A percentile compares a stretch with the other conserved stretches of the same genome.
phyloP scores from a whole-genome alignment of 352 stramenopile genomes.

The Pythium volutum region DNA sequence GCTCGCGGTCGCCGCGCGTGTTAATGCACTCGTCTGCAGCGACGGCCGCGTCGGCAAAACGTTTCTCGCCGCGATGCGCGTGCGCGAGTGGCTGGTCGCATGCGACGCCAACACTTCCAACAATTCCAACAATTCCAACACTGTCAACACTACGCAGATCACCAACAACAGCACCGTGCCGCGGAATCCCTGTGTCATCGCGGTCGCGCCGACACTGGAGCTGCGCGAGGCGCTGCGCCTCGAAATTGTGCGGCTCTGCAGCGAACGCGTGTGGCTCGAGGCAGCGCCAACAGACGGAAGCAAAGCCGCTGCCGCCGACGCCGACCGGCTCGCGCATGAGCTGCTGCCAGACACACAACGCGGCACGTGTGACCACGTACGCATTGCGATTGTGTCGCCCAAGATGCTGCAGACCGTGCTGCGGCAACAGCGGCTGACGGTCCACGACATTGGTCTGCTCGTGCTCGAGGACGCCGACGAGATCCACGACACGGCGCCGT shows the following conservation, averaged over 20 bases:
- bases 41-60: conserved; percentile 64
- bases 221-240: conserved; percentile 30
- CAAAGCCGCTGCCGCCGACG: not conserved
- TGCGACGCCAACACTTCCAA: not conserved
- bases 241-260: conserved; percentile 47
- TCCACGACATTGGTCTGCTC: conserved; percentile 41
- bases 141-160: not conserved
- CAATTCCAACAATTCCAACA: not conserved
- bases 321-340: not conserved
- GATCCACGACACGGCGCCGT: conserved; percentile 54
- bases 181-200: conserved; percentile 22
- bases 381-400: conserved; percentile 49
- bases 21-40: conserved; percentile 65
- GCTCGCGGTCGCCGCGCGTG: conserved; percentile 51
- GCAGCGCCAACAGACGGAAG: not conserved
- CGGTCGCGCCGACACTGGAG: conserved; percentile 34
- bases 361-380: conserved; percentile 7
- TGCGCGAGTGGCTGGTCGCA: conserved; percentile 37
- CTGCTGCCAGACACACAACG: not conserved
- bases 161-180: not conserved
- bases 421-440: conserved; percentile 27
- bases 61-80: conserved; percentile 49
- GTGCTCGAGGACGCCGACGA: conserved; percentile 67
- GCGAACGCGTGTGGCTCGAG: conserved; percentile 28
- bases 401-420: conserved; percentile 37